Evolutionary conservation across 371 early-diverging fungal genomes (phyloP).

Genomic region (Coemansia sp.): DNA sequence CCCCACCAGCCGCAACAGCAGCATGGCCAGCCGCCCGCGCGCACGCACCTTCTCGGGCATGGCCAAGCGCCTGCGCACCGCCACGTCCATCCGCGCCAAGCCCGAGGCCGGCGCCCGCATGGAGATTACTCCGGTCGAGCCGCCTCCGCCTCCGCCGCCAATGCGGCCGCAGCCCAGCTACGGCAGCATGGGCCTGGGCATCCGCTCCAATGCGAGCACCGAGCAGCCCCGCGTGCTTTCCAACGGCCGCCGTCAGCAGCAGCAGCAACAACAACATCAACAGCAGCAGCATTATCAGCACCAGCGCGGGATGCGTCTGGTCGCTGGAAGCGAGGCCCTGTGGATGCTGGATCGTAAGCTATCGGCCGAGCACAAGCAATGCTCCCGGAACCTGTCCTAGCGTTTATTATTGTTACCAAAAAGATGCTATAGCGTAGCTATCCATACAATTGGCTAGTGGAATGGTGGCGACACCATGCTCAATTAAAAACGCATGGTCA

Average conservation of each 20-base stretch:
- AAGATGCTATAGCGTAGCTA: no score
- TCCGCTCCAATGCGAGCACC: neutral
- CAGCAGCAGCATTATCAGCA: neutral
- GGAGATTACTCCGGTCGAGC: neutral
- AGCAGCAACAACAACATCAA: neutral
- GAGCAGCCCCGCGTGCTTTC: neutral
- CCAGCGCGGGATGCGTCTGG: conserved; percentile 11
- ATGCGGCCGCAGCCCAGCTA: conserved; percentile 9
- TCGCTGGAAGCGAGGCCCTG: conserved; percentile 12
- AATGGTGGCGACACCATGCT: no score
- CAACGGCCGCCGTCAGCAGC: neutral
- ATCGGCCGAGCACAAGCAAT: conserved; percentile 2
- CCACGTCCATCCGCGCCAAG: neutral
- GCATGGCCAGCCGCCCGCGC: conserved; percentile 10
- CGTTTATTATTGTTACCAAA: neutral
- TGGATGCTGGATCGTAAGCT: conserved; percentile 15
- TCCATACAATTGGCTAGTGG: no score
- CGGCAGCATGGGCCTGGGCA: conserved; percentile 29
- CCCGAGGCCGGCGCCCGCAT: conserved; percentile 1
- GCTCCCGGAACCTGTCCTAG: neutral
- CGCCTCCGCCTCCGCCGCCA: neutral
- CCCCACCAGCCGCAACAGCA: neutral
- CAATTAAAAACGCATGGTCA: no score
- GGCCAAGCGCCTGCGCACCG: conserved; percentile 37
- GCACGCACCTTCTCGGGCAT: conserved; percentile 38